Conservation (phyloP, 345 rosid species). For the Ailanthus altissimus region DNA sequence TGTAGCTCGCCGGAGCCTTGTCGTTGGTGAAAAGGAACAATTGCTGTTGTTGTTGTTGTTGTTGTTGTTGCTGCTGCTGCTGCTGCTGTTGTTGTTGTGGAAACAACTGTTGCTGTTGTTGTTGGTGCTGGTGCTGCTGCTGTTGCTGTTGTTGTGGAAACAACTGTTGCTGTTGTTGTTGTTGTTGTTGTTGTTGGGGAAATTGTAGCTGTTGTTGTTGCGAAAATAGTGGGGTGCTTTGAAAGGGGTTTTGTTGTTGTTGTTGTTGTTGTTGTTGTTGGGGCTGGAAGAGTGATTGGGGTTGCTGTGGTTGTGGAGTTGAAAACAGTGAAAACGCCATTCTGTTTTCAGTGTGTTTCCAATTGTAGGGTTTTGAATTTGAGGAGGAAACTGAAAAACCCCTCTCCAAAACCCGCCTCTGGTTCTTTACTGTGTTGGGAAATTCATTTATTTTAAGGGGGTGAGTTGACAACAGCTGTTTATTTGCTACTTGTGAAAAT, state of each 20-base stretch:
- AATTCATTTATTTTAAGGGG: no score
- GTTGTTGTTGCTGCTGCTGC: conserved; percentile 34
- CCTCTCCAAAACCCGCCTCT: conserved; percentile 17
- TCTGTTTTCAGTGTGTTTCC: background rate
- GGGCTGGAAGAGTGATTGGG: conserved; percentile 39
- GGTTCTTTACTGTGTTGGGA: no score
- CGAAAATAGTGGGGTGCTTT: conserved; percentile 44
- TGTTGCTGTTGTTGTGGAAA: conserved; percentile 42
- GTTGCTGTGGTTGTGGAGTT: conserved; percentile 71
- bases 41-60: conserved; percentile 58
- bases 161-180: conserved; percentile 29
- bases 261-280: conserved; percentile 44
- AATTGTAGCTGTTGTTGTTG: conserved; percentile 33
- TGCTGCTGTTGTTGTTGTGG: conserved; percentile 44
- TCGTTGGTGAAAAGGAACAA: conserved; percentile 79
- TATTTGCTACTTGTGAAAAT: no score
- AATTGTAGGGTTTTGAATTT: conserved; percentile 7
- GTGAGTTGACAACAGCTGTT: no score
- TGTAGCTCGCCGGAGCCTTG: conserved; percentile 82
- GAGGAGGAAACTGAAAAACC: conserved; percentile 10
- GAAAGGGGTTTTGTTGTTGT: conserved; percentile 41
- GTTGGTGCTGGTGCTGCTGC: conserved; percentile 34
- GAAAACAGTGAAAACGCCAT: conserved; percentile 68
- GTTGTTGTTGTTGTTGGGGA: conserved; percentile 36
- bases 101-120: conserved; percentile 24